A percentile compares a stretch with the other conserved stretches of the same genome.
Evolutionary conservation across 2,329 filamentous ascomycete genomes (phyloP).

Genomic region (Tolypocladium guangdongense): DNA sequence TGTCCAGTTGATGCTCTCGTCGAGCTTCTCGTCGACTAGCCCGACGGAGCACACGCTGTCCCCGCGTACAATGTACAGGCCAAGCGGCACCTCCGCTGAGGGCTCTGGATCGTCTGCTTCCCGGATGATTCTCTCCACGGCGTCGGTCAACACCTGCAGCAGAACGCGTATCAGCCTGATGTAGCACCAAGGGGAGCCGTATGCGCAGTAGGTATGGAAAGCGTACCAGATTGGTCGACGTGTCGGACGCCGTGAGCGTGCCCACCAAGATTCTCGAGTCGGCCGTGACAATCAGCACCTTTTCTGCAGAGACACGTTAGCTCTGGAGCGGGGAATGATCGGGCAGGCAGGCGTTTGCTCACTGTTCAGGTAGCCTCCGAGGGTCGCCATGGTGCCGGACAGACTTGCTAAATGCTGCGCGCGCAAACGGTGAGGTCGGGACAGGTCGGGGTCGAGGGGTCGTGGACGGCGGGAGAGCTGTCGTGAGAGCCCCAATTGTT

Average conservation of each 20-base stretch:
- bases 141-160: conserved; percentile 61
- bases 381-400: conserved; percentile 26
- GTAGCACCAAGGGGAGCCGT: not conserved
- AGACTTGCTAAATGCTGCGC: not conserved
- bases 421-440: not conserved
- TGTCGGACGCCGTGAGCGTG: conserved; percentile 74
- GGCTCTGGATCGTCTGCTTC: conserved; percentile 72
- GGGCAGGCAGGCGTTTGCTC: conserved; percentile 5
- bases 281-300: conserved; percentile 81
- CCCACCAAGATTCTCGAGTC: conserved; percentile 83
- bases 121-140: conserved; percentile 83
- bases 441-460: not conserved
- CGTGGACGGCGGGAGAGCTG: not conserved
- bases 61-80: conserved; percentile 83
- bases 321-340: not conserved
- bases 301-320: conserved; percentile 48
- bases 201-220: not conserved
- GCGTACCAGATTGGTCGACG: conserved; percentile 74
- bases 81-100: conserved; percentile 70
- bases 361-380: conserved; percentile 36
- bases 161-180: not conserved
- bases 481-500: not conserved
- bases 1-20: conserved; percentile 84
- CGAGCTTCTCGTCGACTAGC: conserved; percentile 78
- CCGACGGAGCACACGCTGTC: conserved; percentile 91